Base-by-base conservation (phyloP, 148 eudicot genomes). In the Rheum nobile region DNA sequence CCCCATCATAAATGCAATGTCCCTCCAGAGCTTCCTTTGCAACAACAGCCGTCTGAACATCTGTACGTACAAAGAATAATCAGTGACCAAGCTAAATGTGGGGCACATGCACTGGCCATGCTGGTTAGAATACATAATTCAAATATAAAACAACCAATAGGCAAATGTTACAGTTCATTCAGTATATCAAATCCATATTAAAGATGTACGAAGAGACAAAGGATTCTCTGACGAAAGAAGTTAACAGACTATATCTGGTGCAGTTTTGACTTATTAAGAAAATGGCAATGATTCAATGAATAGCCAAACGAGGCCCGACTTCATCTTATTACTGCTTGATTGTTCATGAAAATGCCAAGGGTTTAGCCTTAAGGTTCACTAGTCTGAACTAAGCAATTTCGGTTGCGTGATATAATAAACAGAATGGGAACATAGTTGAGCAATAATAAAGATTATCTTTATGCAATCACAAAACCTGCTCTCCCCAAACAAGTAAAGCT, bases 1-100 rank as follows among this genome's bases (percentile, higher is more conserved):
- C 97, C 83, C 93, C 97, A 87, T 91, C 97, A 83, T 91, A 91
- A 74, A 91, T 91, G 90, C 91, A 86, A 77, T 91, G 97, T 65
- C 97, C 97, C 82, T 91, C 97, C 72, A 91, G 72, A 73, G 94
- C 81, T 26, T 85, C 88, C 75, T 91, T 91, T 34, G 94, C 93
- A 80, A 79, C 87, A 31, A 85, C 81, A 52, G 97, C 97, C 26
- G 88, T 89, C 55, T 79, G 59, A n/a, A 86, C 77, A 81, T 91
- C 97, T 91, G 86, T 28, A 80, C 69, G 68, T 22, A 34, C 41
- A 35, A 68, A 11, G 37, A 17, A 39, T 21, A 71, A 8, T 38
- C 17, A 69, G 24, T 38, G 72, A 69, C 37, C 31, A 71, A 4
- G 71, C 21, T 67, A 50, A 50, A n/a, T 19, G 4, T 50, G 22